These are phyloP conservation scores for Kodamaea restingae DNA, from an alignment of 805 yeast species.

Conservation along the genomic window DNA sequence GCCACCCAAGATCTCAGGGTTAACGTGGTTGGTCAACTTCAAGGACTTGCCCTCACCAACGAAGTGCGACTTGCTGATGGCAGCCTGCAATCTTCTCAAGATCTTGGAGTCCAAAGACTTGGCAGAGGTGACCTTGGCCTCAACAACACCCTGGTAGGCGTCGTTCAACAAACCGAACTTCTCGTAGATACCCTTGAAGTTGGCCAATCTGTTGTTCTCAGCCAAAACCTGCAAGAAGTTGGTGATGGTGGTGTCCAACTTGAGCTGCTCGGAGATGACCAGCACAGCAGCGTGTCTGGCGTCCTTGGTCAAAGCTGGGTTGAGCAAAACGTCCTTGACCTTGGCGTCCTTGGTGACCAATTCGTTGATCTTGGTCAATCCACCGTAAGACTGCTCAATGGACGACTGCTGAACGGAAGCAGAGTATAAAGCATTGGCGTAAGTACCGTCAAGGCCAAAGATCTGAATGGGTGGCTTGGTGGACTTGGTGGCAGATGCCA, in stretches of 20 bases:
- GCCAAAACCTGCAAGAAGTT: conserved; percentile 84
- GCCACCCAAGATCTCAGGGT: conserved; percentile 94
- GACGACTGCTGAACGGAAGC: conserved; percentile 84
- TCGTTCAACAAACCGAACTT: conserved; percentile 77
- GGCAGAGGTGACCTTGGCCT: conserved; percentile 89
- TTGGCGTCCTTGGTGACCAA: conserved; percentile 61
- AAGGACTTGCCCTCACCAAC: conserved; percentile 86
- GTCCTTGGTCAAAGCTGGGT: conserved; percentile 77
- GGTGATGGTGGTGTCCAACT: conserved; percentile 63
- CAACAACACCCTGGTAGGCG: conserved; percentile 88
- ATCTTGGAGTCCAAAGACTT: conserved; percentile 77
- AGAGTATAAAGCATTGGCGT: conserved; percentile 89
- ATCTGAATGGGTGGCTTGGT: conserved; percentile 88
- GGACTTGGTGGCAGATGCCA: conserved; percentile 66
- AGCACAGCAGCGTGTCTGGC: conserved; percentile 73
- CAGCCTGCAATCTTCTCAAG: conserved; percentile 71
- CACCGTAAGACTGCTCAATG: conserved; percentile 63
- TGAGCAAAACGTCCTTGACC: conserved; percentile 56
- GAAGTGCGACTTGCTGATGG: conserved; percentile 71
- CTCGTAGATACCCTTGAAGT: conserved; percentile 59
- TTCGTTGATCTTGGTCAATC: conserved; percentile 55
- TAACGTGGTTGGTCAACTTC: conserved; percentile 74
- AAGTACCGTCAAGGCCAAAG: conserved; percentile 94
- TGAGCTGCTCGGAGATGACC: conserved; percentile 46
- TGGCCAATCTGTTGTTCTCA: conserved; percentile 86